Percentiles rank a stretch among this genome's conserved stretches.
Conservation (phyloP, 2,329 filamentous ascomycete species). For the Diaporthe batatas region DNA sequence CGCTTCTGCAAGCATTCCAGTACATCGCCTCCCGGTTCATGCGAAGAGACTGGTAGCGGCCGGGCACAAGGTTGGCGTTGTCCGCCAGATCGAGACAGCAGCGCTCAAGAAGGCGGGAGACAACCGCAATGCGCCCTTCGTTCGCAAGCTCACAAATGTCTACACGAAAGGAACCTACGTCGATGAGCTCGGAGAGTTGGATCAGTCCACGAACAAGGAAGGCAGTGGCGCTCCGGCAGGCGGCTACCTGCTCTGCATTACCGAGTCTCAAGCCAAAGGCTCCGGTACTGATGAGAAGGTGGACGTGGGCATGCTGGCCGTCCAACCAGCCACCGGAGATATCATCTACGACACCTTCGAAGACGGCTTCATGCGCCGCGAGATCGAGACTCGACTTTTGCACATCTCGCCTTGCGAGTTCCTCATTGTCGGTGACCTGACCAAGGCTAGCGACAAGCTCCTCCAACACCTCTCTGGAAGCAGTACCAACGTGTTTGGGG, state of each 20-base stretch:
- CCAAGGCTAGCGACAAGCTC: conserved; percentile 92
- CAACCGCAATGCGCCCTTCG: conserved; percentile 92
- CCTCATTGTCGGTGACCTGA: conserved; percentile 90
- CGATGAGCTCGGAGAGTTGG: conserved; percentile 88
- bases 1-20: conserved; percentile 94
- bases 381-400: conserved; percentile 93
- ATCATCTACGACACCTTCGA: conserved; percentile 97
- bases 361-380: conserved; percentile 96
- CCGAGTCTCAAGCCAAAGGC: conserved; percentile 82
- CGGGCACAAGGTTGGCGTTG: conserved; percentile 95
- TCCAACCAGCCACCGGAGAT: conserved; percentile 95
- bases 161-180: conserved; percentile 99
- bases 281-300: conserved; percentile 93
- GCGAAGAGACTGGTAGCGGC: conserved; percentile 92
- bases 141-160: conserved; percentile 92
- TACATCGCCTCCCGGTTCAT: conserved; percentile 91
- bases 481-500: conserved; percentile 92
- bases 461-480: conserved; percentile 90
- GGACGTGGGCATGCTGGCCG: conserved; percentile 89
- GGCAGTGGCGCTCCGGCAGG: conserved; percentile 65
- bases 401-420: conserved; percentile 98
- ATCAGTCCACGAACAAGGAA: conserved; percentile 57
- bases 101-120: conserved; percentile 95
- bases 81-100: conserved; percentile 94
- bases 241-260: conserved; percentile 96